Base-by-base conservation (phyloP, 208 protist species). In the Balamuthia mandrillaris region DNA sequence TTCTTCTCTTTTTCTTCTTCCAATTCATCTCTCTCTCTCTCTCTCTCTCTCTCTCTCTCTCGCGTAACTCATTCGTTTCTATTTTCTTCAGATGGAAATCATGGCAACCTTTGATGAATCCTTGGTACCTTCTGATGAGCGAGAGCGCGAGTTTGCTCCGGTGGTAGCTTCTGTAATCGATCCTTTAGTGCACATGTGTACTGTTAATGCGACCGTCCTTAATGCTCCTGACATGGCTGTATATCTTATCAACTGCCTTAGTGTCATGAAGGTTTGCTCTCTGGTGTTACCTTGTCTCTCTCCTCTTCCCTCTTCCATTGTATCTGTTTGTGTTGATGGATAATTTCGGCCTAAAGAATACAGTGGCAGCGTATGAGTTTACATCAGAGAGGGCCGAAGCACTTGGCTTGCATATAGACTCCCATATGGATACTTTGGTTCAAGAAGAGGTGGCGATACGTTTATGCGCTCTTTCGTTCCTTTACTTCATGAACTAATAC, bases 391-490 rank as follows among this genome's bases (percentile, higher is more conserved):
- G 77, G 33, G 74, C 86, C 0, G 84, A 86, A 60, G n/a, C 35
- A 29, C 24, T 87, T 14, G 51, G 39, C 16, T 51, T 75, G 41
- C 60, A 86, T 31, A 66, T 90, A 2, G 85, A 90, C 18, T 81
- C 78, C 1, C 88, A 90, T 24, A 75, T 90, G 81, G 88, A 90
- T 10, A 90, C 88, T 3, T 41, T 90, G 12, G 88, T 90, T 0
- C 82, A 79, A 4, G 88, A 90, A 54, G 49, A 81, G 72, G 72
- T 81, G 16, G n/a, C n/a, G n/a, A n/a, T n/a, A n/a, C n/a, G n/a
- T n/a, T n/a, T n/a, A n/a, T n/a, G n/a, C n/a, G n/a, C n/a, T n/a
- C n/a, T n/a, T 14, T 29, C 21, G 31, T 16, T 37, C 31, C 14
- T n/a, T 44, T 51, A 18, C 9, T 6, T 78, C 54, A 14, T 4